Evolutionary conservation across 1,139 yeast genomes (phyloP).

Genomic region (Ogataea hybrid): DNA sequence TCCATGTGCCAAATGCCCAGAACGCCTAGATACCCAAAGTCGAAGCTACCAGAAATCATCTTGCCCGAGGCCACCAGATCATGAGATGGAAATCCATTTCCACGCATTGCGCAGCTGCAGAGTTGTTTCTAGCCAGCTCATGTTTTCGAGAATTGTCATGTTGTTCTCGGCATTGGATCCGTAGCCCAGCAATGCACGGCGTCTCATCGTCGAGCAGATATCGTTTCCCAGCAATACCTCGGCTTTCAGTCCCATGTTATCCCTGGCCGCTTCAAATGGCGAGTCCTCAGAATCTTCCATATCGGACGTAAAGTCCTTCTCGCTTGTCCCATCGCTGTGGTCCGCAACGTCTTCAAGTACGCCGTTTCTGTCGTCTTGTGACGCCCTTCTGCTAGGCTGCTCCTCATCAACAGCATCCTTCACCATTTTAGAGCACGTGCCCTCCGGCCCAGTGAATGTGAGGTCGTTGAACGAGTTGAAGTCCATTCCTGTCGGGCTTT

Average conservation of each 20-base stretch:
- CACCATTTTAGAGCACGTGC: slow-evolving; percentile 44
- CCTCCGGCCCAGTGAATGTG: slow-evolving; percentile 63
- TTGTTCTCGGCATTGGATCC: slow-evolving; percentile 69
- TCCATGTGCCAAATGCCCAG: slow-evolving; percentile 87
- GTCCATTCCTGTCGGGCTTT: slow-evolving; percentile 59
- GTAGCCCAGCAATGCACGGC: slow-evolving; percentile 72
- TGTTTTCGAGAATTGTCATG: slow-evolving; percentile 54
- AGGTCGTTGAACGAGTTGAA: slow-evolving; percentile 76
- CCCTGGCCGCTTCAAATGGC: neutral
- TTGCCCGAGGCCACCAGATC: slow-evolving; percentile 66
- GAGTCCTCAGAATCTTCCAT: slow-evolving; percentile 7
- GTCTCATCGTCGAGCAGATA: slow-evolving; percentile 62
- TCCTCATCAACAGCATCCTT: slow-evolving; percentile 30
- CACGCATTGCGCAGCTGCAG: slow-evolving; percentile 72
- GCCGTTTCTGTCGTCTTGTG: slow-evolving; percentile 1
- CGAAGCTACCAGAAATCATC: slow-evolving; percentile 66
- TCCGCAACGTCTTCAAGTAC: neutral
- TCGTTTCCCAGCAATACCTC: slow-evolving; percentile 50
- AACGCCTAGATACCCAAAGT: slow-evolving; percentile 86
- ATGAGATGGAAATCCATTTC: slow-evolving; percentile 82
- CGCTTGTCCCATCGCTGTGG: neutral
- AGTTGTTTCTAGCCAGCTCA: slow-evolving; percentile 54
- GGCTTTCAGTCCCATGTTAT: slow-evolving; percentile 11
- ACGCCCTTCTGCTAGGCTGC: slow-evolving; percentile 10
- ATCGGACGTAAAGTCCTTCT: slow-evolving; percentile 2